These are phyloP conservation scores for Cyclotella baltica DNA, from an alignment of 108 stramenopile species.

Conservation along the genomic window DNA sequence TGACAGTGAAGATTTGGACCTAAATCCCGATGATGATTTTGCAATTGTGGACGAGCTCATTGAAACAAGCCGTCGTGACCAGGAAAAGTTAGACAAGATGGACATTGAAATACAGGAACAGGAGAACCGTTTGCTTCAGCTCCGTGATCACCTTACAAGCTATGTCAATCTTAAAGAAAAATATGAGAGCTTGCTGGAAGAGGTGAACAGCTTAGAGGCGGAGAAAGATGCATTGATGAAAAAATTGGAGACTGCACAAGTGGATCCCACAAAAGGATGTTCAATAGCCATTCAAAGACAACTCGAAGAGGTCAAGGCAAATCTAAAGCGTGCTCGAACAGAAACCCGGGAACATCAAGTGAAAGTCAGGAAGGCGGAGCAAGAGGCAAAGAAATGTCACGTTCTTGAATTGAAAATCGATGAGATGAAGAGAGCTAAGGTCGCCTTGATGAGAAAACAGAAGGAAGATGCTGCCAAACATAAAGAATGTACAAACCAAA, in stretches of 20 bases:
- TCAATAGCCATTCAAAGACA: constrained; percentile 74
- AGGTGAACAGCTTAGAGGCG: constrained; percentile 73
- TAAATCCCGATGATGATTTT: constrained; percentile 17
- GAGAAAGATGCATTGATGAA: constrained; percentile 71
- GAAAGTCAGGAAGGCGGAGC: constrained; percentile 72
- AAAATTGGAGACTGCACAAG: constrained; percentile 67
- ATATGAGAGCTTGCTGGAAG: constrained; percentile 74
- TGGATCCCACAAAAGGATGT: constrained; percentile 72
- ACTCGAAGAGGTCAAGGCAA: constrained; percentile 73
- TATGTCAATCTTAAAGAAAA: constrained; percentile 83
- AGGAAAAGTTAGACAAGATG: constrained; percentile 65
- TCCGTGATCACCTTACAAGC: constrained; percentile 66
- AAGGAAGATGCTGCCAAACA: constrained; percentile 68
- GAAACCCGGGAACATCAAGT: constrained; percentile 80
- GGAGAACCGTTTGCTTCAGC: constrained; percentile 70
- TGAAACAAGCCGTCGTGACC: constrained; percentile 63
- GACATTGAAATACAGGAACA: constrained; percentile 77
- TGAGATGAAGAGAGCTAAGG: constrained; percentile 73
- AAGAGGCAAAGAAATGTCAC: constrained; percentile 71
- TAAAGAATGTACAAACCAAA: constrained; percentile 66
- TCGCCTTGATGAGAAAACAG: constrained; percentile 77
- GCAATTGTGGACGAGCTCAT: constrained; percentile 34
- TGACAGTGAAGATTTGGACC: constrained; percentile 43
- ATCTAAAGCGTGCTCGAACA: constrained; percentile 63
- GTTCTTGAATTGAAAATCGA: constrained; percentile 75